Base-by-base conservation (phyloP, 2,329 filamentous ascomycete genomes). In the Xylaria sp. region DNA sequence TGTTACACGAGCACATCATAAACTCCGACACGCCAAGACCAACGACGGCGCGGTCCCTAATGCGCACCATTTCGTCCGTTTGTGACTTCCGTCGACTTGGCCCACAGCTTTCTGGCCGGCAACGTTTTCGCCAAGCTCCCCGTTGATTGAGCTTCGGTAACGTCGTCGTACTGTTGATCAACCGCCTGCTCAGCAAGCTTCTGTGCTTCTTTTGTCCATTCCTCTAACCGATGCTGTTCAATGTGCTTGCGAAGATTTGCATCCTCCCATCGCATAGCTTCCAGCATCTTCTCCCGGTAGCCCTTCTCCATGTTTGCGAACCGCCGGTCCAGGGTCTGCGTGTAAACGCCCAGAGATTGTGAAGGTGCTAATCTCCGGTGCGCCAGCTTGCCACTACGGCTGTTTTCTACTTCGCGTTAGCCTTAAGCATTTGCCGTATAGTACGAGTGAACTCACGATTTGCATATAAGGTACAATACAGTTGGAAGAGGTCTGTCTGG, bases 191-290 rank as follows among this genome's bases (percentile, higher is more conserved):
- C 76, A 50, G 77, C 76, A 37, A 73, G 73, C 54, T 74, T 77
- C 39, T 73, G 71, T 13, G 75, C 75, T 65, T 78, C 77, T 66
- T 74, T 74, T 8, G 83, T 80, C 92, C 94, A 97, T 65, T 91
- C 86, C 7, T 89, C 88, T 12, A 97, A 85, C 46, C 90, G 86
- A 67, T 89, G 86, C 78, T 90, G 90, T 65, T 91, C 87, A 23
- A 96, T 84, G 77, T 89, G 89, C 60, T 86, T 84, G 61, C 84
- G 82, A 48, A 98, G 84, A 12, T 87, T 78, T 69, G 87, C 85
- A 76, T 95, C 92, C 80, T 97, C 94, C 66, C 86, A 85, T 66
- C 88, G 84, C 82, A 96, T 91, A 67, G 93, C 92, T 31, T 90
- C 87, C 34, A 91, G 82, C 67, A 97, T 86, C 66, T 89, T 90